A percentile compares a stretch with the other conserved stretches of the same genome.
Evolutionary conservation across 306 rosid species (phyloP).

Genomic region (Trifolium pratense): DNA sequence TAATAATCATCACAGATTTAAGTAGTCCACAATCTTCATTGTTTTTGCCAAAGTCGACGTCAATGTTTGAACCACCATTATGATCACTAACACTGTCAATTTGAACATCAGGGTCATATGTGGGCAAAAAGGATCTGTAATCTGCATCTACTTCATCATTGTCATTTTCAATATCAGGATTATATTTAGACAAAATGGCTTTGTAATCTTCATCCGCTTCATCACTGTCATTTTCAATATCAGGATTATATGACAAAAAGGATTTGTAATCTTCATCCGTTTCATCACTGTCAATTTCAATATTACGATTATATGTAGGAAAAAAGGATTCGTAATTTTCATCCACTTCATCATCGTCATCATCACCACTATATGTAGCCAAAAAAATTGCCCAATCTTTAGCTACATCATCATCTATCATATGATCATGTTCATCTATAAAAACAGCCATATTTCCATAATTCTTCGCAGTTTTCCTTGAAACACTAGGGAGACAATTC

Average conservation of each 20-base stretch:
- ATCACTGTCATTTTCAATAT: not conserved
- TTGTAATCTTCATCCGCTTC: not conserved
- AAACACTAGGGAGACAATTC: not conserved
- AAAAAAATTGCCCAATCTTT: not conserved
- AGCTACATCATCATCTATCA: conserved; percentile 25
- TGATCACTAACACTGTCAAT: not conserved
- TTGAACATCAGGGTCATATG: not conserved
- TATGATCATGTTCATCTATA: not conserved
- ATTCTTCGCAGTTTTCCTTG: conserved; percentile 13
- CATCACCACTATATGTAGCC: not conserved
- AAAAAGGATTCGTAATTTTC: not conserved
- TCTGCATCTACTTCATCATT: too few species aligned
- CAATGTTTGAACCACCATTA: not conserved
- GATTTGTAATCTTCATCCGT: not conserved
- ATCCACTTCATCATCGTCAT: conserved; percentile 6
- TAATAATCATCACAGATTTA: conserved; percentile 13
- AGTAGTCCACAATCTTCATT: conserved; percentile 35
- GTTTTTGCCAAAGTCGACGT: not conserved
- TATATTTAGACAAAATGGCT: not conserved
- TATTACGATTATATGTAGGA: conserved; percentile 1
- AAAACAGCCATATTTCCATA: not conserved
- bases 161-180: not conserved
- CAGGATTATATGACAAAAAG: not conserved
- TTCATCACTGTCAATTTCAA: not conserved
- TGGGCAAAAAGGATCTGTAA: not conserved